phyloP scores from a whole-genome alignment of 768 basidiomycete species.

The Lactifluus echinatus region DNA sequence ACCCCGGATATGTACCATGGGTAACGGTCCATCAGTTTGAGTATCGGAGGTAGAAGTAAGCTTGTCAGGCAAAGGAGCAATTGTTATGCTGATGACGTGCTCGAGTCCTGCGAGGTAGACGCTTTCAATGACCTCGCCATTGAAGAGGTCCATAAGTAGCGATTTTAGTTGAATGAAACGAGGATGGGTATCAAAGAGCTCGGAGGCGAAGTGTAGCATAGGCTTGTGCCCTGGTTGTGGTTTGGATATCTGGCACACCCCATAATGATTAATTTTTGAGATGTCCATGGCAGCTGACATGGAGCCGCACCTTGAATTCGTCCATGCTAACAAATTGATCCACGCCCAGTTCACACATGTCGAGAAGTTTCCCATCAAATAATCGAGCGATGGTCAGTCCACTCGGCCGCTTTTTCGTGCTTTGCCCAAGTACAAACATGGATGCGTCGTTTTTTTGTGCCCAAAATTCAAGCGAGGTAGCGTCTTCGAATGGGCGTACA shows the following conservation, averaged over 20 bases:
- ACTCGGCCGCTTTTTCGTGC: slow-evolving; percentile 90
- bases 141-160: slow-evolving; percentile 84
- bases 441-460: slow-evolving; percentile 88
- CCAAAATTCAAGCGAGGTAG: slow-evolving; percentile 87
- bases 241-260: slow-evolving; percentile 60
- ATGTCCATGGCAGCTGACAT: neutral
- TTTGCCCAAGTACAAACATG: slow-evolving; percentile 83
- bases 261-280: neutral
- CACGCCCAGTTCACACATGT: slow-evolving; percentile 93
- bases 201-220: slow-evolving; percentile 91
- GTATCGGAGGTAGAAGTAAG: slow-evolving; percentile 37
- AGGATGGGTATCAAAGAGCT: slow-evolving; percentile 91
- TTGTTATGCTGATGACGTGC: slow-evolving; percentile 77
- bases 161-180: slow-evolving; percentile 89
- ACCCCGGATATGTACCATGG: slow-evolving; percentile 80
- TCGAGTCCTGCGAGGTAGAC: slow-evolving; percentile 80
- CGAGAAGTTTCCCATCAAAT: slow-evolving; percentile 78
- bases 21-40: slow-evolving; percentile 36
- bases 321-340: slow-evolving; percentile 72
- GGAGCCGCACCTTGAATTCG: slow-evolving; percentile 64
- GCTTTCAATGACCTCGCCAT: slow-evolving; percentile 74
- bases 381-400: slow-evolving; percentile 78
- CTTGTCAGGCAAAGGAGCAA: slow-evolving; percentile 53
- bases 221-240: slow-evolving; percentile 85
- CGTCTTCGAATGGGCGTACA: slow-evolving; percentile 84